Conservation (phyloP, 192 early-diverging fungal species). For the Rhizoclosmatium sp. region DNA sequence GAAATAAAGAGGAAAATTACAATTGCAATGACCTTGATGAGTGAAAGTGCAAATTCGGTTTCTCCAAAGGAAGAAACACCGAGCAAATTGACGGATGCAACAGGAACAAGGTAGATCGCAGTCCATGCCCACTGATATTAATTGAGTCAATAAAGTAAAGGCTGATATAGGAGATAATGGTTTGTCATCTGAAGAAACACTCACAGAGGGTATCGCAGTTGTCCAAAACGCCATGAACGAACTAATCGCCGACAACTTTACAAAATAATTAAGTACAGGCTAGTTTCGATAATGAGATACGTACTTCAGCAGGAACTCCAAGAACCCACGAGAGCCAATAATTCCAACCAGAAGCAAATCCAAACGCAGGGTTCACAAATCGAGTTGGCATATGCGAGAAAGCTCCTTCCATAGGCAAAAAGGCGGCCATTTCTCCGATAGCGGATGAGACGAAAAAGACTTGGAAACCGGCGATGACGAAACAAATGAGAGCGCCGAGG, state of each 20-base stretch:
- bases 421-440: conserved; percentile 82
- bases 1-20: conserved; percentile 84
- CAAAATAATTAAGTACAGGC: too few species aligned
- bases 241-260: too few species aligned
- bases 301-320: too few species aligned
- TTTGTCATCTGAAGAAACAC: too few species aligned
- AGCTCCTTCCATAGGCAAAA: conserved; percentile 75
- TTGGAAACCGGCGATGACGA: conserved; percentile 4
- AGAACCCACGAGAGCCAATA: conserved; percentile 28
- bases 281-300: too few species aligned
- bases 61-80: conserved; percentile 74
- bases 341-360: conserved; percentile 49
- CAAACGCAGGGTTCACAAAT: conserved; percentile 71
- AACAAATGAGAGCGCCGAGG: conserved; percentile 10
- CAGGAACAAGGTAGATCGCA: conserved; percentile 61
- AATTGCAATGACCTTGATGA: conserved; percentile 85
- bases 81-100: conserved; percentile 67
- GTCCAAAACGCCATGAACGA: neutral
- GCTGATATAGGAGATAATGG: too few species aligned
- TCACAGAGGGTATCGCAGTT: neutral
- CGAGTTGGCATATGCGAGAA: conserved; percentile 80
- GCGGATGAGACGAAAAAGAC: conserved; percentile 59
- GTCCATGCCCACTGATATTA: conserved; percentile 46
- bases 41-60: conserved; percentile 77
- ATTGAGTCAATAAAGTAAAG: too few species aligned